Base-by-base conservation (phyloP, 2,329 filamentous ascomycete species). In the Paracorniculantispora psalliotae region DNA sequence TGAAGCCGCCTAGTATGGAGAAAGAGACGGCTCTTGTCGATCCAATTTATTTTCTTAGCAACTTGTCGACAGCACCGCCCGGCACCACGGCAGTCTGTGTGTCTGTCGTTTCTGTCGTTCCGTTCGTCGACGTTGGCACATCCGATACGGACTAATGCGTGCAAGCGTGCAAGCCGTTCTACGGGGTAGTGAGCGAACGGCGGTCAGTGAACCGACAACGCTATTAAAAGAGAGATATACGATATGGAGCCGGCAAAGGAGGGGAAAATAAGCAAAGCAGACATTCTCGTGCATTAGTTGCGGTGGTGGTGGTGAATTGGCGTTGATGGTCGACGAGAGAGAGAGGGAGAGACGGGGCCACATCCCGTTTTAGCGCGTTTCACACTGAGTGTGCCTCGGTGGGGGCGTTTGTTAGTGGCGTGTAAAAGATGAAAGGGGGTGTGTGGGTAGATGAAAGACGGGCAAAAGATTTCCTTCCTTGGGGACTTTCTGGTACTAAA, bases 311-410 rank as follows among this genome's bases (percentile, higher is more conserved):
- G 10, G 10, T 46, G 21, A 23, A n/a, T n/a, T 46, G 43, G 21
- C 23, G 8, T 43, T 39, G 19, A 6, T 39, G 33, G 48, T 39
- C 17, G 23, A 37, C 25, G n/a, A 43, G 15, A 33, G 19, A 26
- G 39, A 25, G n/a, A 46, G 21, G 17, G 26, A 33, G 0, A 33
- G 39, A 30, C 44, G 33, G 28, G 39, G 15, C 28, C 26, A 33
- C 25, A 35, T 25, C 21, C 25, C 30, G 30, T 51, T 26, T 58
- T 58, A 58, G 56, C 47, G 56, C 56, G 56, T 58, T 58, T 58
- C 56, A 58, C 19, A 10, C 25, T 46, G 53, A 48, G 28, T 47
- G 43, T 25, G 43, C 30, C 23, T 21, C 13, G 53, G 30, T 44
- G 41, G 52, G 41, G 52, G 52, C 15, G 52, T 46, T 43, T 44